phyloP scores from a whole-genome alignment of 1,284 basidiomycete species.

The Sporisorium exsertum region DNA sequence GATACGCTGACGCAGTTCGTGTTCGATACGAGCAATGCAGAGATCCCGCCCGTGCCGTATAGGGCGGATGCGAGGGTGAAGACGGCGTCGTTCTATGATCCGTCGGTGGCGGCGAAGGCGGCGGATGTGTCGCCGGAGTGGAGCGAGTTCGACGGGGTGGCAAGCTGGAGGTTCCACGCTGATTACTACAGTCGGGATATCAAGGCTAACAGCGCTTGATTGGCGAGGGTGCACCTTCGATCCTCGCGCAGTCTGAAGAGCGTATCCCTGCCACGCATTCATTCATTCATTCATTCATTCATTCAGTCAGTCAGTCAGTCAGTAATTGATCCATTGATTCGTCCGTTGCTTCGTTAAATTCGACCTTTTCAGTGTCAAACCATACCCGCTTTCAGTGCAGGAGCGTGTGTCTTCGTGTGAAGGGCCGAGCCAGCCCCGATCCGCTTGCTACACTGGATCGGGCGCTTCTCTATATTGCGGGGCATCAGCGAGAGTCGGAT shows the following conservation, averaged over 20 bases:
- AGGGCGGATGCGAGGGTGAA: conserved; percentile 26
- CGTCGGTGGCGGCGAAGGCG: conserved; percentile 15
- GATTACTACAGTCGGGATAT: conserved; percentile 32
- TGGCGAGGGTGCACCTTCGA: too few relatives aligned
- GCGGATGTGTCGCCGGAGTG: conserved; percentile 27
- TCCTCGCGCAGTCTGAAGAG: too few relatives aligned
- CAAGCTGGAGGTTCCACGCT: conserved; percentile 43
- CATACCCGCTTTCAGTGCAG: too few relatives aligned
- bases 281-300: too few relatives aligned
- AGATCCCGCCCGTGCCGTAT: conserved; percentile 40
- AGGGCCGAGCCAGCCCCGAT: background rate
- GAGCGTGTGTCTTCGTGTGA: background rate
- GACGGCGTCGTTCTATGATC: conserved; percentile 36
- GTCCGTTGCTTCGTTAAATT: background rate
- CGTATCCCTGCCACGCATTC: too few relatives aligned
- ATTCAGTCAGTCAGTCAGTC: too few relatives aligned
- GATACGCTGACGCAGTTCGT: conserved; percentile 44
- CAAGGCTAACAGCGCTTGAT: conserved; percentile 24
- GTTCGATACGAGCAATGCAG: conserved; percentile 23
- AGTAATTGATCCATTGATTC: too few relatives aligned
- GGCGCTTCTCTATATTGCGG: too few relatives aligned
- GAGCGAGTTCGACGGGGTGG: conserved; percentile 36
- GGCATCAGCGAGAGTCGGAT: too few relatives aligned
- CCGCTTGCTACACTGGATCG: background rate
- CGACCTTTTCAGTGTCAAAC: too few relatives aligned